These are phyloP conservation scores for Colletotrichum nymphaeae DNA, from an alignment of 2,329 filamentous ascomycete species.

Conservation along the genomic window DNA sequence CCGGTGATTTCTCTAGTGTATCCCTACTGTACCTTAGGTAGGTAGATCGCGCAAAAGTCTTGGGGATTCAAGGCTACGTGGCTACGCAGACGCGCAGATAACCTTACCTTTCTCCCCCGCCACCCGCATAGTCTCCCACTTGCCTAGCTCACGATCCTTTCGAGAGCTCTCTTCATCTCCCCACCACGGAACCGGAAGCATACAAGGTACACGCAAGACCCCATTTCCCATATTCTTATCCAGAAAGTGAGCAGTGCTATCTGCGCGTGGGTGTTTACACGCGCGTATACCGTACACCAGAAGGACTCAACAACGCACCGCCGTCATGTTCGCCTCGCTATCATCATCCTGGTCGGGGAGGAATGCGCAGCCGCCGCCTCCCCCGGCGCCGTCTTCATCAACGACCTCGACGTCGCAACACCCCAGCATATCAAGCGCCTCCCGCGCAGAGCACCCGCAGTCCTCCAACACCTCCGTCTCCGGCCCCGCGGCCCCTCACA, in stretches of 20 bases:
- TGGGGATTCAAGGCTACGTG: background rate
- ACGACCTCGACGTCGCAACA: slow-evolving; percentile 18
- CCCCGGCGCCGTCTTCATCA: slow-evolving; percentile 15
- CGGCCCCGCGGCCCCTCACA: slow-evolving; percentile 16
- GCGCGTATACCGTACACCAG: background rate
- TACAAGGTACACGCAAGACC: background rate
- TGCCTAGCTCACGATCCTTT: background rate
- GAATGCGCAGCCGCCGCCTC: slow-evolving; percentile 7
- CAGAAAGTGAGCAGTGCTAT: background rate
- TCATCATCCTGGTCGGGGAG: slow-evolving; percentile 25
- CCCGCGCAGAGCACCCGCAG: slow-evolving; percentile 18
- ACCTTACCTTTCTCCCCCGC: background rate
- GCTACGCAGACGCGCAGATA: too few species aligned
- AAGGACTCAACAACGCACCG: background rate
- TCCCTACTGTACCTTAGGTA: too few species aligned
- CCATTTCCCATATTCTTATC: background rate
- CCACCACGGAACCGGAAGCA: background rate
- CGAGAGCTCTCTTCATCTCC: background rate
- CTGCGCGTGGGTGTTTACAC: background rate
- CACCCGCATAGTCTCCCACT: background rate
- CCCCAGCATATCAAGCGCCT: slow-evolving; percentile 32
- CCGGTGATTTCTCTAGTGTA: background rate
- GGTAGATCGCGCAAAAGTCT: background rate
- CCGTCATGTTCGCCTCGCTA: slow-evolving; percentile 27
- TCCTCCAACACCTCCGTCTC: slow-evolving; percentile 34